These are phyloP conservation scores for Bonia amplexicaulis DNA, from an alignment of 176 grass and related monocot genomes.

Conservation along the genomic window DNA sequence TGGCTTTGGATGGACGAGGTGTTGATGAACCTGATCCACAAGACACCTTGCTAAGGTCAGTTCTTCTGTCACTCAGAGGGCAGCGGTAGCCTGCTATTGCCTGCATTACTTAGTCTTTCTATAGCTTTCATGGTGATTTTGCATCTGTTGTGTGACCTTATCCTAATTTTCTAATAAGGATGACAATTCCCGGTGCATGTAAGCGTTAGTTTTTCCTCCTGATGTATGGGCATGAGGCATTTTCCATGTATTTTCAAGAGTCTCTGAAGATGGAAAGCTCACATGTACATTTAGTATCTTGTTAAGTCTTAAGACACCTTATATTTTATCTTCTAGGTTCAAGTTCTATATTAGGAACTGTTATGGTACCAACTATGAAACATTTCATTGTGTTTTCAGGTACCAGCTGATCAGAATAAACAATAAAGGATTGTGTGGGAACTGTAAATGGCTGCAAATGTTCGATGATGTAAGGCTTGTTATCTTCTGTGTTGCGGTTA, in stretches of 20 bases:
- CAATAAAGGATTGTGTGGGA: constrained; percentile 56
- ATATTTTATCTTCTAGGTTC: not conserved
- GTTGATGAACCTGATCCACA: constrained; percentile 63
- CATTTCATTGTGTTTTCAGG: constrained; percentile 37
- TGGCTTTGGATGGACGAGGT: constrained; percentile 43
- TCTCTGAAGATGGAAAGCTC: not conserved
- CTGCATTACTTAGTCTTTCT: not conserved
- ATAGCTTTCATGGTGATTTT: not conserved
- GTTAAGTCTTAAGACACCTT: not conserved
- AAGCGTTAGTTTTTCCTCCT: not conserved
- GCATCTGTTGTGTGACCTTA: not conserved
- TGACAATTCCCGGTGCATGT: not conserved
- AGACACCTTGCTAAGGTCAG: constrained; percentile 67
- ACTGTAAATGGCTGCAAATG: constrained; percentile 87
- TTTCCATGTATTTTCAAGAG: not conserved
- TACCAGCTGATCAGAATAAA: constrained; percentile 85
- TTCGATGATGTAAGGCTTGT: constrained; percentile 79
- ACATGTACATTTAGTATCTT: not conserved
- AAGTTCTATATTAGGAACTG: not conserved
- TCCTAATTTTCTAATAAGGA: not conserved
- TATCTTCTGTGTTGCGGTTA: constrained; percentile 71
- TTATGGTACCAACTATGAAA: not conserved
- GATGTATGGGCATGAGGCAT: not conserved
- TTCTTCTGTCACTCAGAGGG: constrained; percentile 17
- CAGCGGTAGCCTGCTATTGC: constrained; percentile 3